phyloP scores from a whole-genome alignment of 805 yeast genomes.

The Sugiyamaella smithiae region DNA sequence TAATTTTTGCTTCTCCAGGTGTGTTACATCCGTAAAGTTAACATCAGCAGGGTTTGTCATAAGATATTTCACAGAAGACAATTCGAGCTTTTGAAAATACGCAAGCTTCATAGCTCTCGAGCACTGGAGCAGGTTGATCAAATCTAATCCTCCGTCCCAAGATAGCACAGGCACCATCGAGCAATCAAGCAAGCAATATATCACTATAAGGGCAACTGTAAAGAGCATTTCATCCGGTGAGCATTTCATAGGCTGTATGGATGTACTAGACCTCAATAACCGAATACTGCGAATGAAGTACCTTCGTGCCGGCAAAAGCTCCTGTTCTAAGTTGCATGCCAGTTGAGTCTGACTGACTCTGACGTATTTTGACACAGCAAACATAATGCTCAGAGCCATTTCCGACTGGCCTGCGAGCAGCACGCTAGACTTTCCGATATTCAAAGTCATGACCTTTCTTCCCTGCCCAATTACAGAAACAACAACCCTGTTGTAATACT shows the following conservation, averaged over 20 bases:
- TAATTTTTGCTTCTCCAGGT: too few species aligned
- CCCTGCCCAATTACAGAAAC: too few species aligned
- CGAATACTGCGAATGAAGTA: slow-evolving; percentile 3
- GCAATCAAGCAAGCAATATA: slow-evolving; percentile 2
- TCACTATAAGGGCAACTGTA: not conserved
- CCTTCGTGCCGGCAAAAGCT: too few species aligned
- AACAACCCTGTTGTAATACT: too few species aligned
- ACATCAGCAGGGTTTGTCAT: not conserved
- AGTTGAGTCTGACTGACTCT: too few species aligned
- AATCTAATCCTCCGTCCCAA: slow-evolving; percentile 5
- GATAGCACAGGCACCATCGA: slow-evolving; percentile 7
- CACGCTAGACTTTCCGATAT: too few species aligned
- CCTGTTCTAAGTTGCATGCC: too few species aligned
- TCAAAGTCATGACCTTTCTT: too few species aligned
- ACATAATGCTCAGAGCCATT: slow-evolving; percentile 4
- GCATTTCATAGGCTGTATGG: not conserved
- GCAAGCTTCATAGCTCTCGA: not conserved
- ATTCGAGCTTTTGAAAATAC: not conserved
- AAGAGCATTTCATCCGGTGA: slow-evolving; percentile 8
- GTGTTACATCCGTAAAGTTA: not conserved
- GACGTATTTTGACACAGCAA: slow-evolving; percentile 6
- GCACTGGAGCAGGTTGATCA: slow-evolving; percentile 7
- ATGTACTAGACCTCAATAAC: not conserved
- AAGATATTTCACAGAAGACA: not conserved
- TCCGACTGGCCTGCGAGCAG: slow-evolving; percentile 11